Percentiles rank a stretch among this genome's conserved stretches.
These are phyloP conservation scores for Acorus calamus DNA, from an alignment of 106 monocot species.

Conservation along the genomic window DNA sequence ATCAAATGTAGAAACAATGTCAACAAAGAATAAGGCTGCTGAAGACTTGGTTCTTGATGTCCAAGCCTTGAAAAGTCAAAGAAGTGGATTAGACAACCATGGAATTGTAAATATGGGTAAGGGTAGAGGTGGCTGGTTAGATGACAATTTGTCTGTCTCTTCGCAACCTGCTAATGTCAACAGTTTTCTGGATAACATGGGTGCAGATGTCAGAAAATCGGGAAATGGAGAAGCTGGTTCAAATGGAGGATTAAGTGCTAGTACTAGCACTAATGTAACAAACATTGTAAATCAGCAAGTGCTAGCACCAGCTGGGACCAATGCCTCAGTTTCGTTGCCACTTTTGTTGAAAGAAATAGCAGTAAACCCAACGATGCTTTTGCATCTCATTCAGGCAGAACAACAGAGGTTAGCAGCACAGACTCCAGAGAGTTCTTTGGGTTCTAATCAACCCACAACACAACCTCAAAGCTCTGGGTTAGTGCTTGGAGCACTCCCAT, in stretches of 20 bases:
- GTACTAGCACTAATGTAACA: conserved; percentile 1
- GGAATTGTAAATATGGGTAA: conserved; percentile 16
- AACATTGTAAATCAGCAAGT: conserved; percentile 10
- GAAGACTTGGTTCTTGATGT: conserved; percentile 21
- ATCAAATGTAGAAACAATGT: conserved; percentile 1
- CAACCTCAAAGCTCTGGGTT: not conserved
- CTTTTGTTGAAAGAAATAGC: conserved; percentile 55
- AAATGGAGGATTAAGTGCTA: conserved; percentile 5
- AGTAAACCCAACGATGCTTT: conserved; percentile 63
- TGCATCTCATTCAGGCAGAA: conserved; percentile 50
- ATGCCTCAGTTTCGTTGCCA: conserved; percentile 33
- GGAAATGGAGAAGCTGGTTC: conserved; percentile 17
- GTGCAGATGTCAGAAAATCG: conserved; percentile 13
- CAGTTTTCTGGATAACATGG: conserved; percentile 12
- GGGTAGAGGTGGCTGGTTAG: conserved; percentile 33
- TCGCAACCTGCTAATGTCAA: conserved; percentile 6
- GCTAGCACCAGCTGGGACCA: conserved; percentile 4
- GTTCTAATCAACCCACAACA: conserved; percentile 6
- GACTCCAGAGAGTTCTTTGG: conserved; percentile 27
- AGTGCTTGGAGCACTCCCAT: conserved; percentile 13
- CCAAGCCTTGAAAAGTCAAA: conserved; percentile 48
- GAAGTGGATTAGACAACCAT: conserved; percentile 11
- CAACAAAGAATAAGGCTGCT: conserved; percentile 46
- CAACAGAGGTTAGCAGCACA: conserved; percentile 46
- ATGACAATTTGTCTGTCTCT: conserved; percentile 4